Evolutionary conservation across 192 early-diverging fungal species (phyloP), one percentile per base, ranked within the genome.

Genomic region (Polychytrium aggregatum): DNA sequence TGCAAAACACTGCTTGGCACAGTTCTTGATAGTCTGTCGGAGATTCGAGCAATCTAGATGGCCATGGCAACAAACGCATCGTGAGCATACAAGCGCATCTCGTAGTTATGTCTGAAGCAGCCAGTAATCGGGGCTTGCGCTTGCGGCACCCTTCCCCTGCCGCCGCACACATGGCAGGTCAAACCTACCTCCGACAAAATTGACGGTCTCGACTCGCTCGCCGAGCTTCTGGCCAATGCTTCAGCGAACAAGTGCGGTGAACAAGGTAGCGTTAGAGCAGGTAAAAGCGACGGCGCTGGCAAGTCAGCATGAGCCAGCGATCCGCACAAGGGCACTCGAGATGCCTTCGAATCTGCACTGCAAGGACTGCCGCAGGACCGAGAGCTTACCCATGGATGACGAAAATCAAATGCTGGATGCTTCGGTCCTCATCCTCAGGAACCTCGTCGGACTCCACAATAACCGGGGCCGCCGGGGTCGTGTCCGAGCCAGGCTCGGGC

Each of bases 201-300:
- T 78, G 48, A 90, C 75, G 0, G 69, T 71, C 29, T 78, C 71
- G 48, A 88, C 66, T 24, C 70, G 57, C 43, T 88, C 85, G 22
- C 79, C 70, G 13, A 90, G 62, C 49, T 88, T 90, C 53, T 90
- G 87, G 18, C 87, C 87, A 42, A 90, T 81, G 0, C 76, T 76
- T 44, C 21, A 37, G 11, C 22, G 20, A 25, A n/a, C n/a, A n/a
- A n/a, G n/a, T n/a, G n/a, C n/a, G n/a, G n/a, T n/a, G n/a, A n/a
- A n/a, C n/a, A n/a, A n/a, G n/a, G n/a, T n/a, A n/a, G n/a, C n/a
- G n/a, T n/a, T n/a, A n/a, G n/a, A n/a, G n/a, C n/a, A n/a, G n/a
- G n/a, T n/a, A n/a, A n/a, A n/a, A n/a, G n/a, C n/a, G n/a, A n/a
- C n/a, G n/a, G n/a, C n/a, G n/a, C n/a, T n/a, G n/a, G n/a, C n/a